Percentiles rank a stretch among this genome's conserved stretches.
phyloP scores from a whole-genome alignment of 805 yeast species.

The Nakazawaea populi region DNA sequence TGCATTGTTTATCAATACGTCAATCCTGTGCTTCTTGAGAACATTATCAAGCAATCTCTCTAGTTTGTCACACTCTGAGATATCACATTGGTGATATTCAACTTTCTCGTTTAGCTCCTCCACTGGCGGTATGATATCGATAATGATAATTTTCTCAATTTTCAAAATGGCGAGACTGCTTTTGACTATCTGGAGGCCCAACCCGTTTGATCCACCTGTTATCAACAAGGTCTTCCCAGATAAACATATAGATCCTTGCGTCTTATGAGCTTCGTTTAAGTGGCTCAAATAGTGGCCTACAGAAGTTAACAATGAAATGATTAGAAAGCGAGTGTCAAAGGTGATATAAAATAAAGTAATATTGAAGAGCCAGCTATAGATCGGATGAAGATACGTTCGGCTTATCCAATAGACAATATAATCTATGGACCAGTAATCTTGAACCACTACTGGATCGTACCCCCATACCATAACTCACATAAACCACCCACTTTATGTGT shows the following conservation, averaged over 20 bases:
- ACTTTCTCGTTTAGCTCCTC: slow-evolving; percentile 16
- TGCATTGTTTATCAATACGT: slow-evolving; percentile 41
- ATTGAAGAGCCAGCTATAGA: slow-evolving; percentile 15
- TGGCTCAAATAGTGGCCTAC: slow-evolving; percentile 16
- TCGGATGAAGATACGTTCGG: slow-evolving; percentile 15
- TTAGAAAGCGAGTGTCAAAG: slow-evolving; percentile 1
- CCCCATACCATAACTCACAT: not conserved
- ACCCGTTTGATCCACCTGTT: slow-evolving; percentile 48
- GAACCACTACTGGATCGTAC: slow-evolving; percentile 9
- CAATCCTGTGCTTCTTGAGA: slow-evolving; percentile 16
- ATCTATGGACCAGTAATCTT: slow-evolving; percentile 14
- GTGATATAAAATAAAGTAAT: slow-evolving; percentile 5
- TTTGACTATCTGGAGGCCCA: slow-evolving; percentile 35
- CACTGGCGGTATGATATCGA: slow-evolving; percentile 24
- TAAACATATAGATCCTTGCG: not conserved
- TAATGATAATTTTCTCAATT: slow-evolving; percentile 20
- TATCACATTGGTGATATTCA: slow-evolving; percentile 20
- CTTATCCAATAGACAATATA: slow-evolving; percentile 12
- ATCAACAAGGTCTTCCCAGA: slow-evolving; percentile 24
- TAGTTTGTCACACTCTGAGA: slow-evolving; percentile 10
- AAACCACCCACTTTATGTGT: not conserved
- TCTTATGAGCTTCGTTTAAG: slow-evolving; percentile 3
- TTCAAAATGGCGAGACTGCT: not conserved
- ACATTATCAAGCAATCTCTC: slow-evolving; percentile 21
- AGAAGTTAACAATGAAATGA: slow-evolving; percentile 13